phyloP scores from a whole-genome alignment of 148 eudicot genomes.

The Fagopyrum tataricum region DNA sequence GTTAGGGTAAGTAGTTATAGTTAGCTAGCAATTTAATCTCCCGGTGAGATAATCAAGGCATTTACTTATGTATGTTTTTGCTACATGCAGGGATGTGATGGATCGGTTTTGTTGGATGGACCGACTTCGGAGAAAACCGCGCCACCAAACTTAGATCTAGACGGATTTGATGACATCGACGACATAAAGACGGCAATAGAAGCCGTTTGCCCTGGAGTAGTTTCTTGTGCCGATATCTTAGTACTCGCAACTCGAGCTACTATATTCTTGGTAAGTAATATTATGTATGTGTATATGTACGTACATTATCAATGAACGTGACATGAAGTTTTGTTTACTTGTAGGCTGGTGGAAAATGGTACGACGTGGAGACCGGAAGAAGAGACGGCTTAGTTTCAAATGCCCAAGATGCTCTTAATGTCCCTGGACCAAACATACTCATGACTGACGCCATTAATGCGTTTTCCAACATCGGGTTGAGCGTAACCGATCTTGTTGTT shows the following conservation, averaged over 20 bases:
- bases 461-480: constrained; percentile 26
- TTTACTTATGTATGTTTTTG: neutral
- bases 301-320: no score
- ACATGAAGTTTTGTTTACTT: neutral
- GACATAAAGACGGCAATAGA: constrained; percentile 71
- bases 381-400: constrained; percentile 39
- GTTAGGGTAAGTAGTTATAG: neutral
- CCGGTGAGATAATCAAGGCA: neutral
- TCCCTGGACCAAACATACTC: constrained; percentile 25
- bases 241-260: constrained; percentile 67
- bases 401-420: constrained; percentile 17
- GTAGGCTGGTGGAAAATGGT: constrained; percentile 45
- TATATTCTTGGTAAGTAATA: constrained; percentile 41
- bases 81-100: constrained; percentile 65
- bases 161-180: constrained; percentile 69
- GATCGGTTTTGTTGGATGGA: constrained; percentile 57
- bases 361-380: constrained; percentile 35
- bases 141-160: constrained; percentile 46
- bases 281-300: no score
- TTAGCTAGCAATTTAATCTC: neutral
- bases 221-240: constrained; percentile 79
- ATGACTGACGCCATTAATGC: constrained; percentile 16
- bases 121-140: constrained; percentile 67
- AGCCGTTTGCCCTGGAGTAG: constrained; percentile 59
- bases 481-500: constrained; percentile 23